Evolutionary conservation across 495 filamentous ascomycete species (phyloP).

Genomic region (Aspergillus mulundensis): DNA sequence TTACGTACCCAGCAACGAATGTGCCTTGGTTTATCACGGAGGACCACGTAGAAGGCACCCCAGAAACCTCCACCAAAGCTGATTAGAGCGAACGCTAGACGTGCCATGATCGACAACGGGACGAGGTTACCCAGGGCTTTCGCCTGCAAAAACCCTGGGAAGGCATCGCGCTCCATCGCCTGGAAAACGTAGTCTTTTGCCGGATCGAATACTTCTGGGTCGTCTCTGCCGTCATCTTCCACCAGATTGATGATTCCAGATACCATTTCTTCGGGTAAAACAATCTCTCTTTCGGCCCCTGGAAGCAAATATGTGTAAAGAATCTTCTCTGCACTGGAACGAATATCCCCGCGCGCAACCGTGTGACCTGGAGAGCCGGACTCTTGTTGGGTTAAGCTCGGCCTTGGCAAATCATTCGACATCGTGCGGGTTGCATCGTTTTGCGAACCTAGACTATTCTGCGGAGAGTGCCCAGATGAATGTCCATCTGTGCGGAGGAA

Average conservation of each 20-base stretch:
- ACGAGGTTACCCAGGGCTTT: slow-evolving; percentile 95
- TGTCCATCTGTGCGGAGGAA: slow-evolving; percentile 73
- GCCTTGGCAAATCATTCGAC: slow-evolving; percentile 55
- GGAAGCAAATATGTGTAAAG: slow-evolving; percentile 92
- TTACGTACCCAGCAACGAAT: slow-evolving; percentile 77
- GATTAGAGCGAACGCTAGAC: slow-evolving; percentile 80
- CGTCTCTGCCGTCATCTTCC: slow-evolving; percentile 84
- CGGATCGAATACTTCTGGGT: slow-evolving; percentile 93
- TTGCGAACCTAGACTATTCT: slow-evolving; percentile 59
- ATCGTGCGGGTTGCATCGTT: slow-evolving; percentile 31
- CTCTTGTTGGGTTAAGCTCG: slow-evolving; percentile 54
- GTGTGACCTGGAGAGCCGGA: slow-evolving; percentile 80
- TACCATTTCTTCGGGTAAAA: slow-evolving; percentile 80
- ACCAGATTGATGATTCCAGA: slow-evolving; percentile 75
- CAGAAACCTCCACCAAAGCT: slow-evolving; percentile 89
- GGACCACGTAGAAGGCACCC: slow-evolving; percentile 87
- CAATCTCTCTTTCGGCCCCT: slow-evolving; percentile 91
- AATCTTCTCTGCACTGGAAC: slow-evolving; percentile 93
- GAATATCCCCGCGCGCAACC: slow-evolving; percentile 79
- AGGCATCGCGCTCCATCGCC: slow-evolving; percentile 98
- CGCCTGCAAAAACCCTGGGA: slow-evolving; percentile 89
- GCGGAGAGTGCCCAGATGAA: slow-evolving; percentile 59
- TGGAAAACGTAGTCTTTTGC: slow-evolving; percentile 99
- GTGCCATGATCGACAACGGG: slow-evolving; percentile 76
- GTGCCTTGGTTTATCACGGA: slow-evolving; percentile 69